Conservation (phyloP, 805 yeast genomes). For the Spencermartinsiella europaea region DNA sequence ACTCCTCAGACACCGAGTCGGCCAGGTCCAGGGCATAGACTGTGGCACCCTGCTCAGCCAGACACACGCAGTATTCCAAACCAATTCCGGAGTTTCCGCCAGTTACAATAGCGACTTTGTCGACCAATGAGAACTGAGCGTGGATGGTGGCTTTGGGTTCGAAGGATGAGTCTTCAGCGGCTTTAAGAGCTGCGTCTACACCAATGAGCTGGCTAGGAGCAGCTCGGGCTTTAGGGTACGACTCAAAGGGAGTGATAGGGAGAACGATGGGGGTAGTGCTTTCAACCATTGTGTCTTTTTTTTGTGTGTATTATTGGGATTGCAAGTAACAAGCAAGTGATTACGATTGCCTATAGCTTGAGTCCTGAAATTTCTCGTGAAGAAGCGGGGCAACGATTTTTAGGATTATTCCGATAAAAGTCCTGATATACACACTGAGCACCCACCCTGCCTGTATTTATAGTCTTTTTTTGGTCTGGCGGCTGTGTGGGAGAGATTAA, state of each 20-base stretch:
- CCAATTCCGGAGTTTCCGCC: conserved; percentile 45
- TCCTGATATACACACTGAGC: too few species aligned
- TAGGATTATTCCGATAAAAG: too few species aligned
- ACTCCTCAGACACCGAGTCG: conserved; percentile 24
- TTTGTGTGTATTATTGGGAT: too few species aligned
- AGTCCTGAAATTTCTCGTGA: too few species aligned
- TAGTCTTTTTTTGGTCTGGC: too few species aligned
- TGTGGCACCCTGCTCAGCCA: conserved; percentile 41
- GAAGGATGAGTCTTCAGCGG: conserved; percentile 22
- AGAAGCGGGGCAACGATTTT: too few species aligned
- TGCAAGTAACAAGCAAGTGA: too few species aligned
- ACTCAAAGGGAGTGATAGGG: conserved; percentile 22
- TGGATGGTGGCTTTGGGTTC: conserved; percentile 26
- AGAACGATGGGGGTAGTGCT: conserved; percentile 11
- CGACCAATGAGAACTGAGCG: conserved; percentile 39
- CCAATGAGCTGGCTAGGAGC: conserved; percentile 27
- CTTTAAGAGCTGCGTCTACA: conserved; percentile 26
- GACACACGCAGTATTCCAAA: conserved; percentile 37
- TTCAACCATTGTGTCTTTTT: neutral
- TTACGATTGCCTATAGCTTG: neutral
- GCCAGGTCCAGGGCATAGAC: conserved; percentile 35
- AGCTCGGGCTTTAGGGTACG: conserved; percentile 21
- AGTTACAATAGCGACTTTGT: conserved; percentile 40
- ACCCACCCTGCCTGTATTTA: too few species aligned
- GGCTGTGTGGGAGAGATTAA: too few species aligned